Conservation (phyloP, 2,329 filamentous ascomycete genomes). For the Triangularia verruculosa region DNA sequence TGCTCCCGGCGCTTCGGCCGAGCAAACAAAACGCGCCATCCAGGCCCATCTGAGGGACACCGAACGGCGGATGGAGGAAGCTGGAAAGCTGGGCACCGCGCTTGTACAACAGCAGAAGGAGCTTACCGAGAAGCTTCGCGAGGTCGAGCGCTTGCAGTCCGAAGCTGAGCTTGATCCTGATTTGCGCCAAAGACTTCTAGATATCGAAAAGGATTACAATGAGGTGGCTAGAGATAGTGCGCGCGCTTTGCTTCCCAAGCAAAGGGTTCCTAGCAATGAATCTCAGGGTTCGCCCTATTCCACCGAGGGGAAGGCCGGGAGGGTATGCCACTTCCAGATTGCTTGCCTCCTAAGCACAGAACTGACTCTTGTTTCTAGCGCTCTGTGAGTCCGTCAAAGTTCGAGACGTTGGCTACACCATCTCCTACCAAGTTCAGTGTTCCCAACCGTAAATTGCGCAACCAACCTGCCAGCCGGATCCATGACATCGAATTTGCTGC, state of each 20-base stretch:
- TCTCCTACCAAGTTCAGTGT: slow-evolving; percentile 88
- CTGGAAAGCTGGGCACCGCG: slow-evolving; percentile 82
- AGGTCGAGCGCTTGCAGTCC: slow-evolving; percentile 74
- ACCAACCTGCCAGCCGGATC: slow-evolving; percentile 81
- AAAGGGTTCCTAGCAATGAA: slow-evolving; percentile 72
- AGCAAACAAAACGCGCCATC: slow-evolving; percentile 82
- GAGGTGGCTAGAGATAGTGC: slow-evolving; percentile 89
- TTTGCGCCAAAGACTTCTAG: slow-evolving; percentile 74
- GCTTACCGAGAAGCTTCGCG: slow-evolving; percentile 74
- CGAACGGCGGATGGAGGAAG: slow-evolving; percentile 85
- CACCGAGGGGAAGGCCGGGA: slow-evolving; percentile 50
- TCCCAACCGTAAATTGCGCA: slow-evolving; percentile 82
- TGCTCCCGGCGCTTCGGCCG: slow-evolving; percentile 73
- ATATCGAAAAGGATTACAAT: slow-evolving; percentile 93
- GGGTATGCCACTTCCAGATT: slow-evolving; percentile 43
- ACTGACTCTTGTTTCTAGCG: slow-evolving; percentile 46
- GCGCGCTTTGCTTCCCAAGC: slow-evolving; percentile 81
- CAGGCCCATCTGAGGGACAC: slow-evolving; percentile 92
- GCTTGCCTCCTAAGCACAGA: background rate
- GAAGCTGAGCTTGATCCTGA: slow-evolving; percentile 81
- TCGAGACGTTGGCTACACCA: slow-evolving; percentile 77
- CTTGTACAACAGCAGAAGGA: slow-evolving; percentile 84
- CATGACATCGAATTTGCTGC: slow-evolving; percentile 99
- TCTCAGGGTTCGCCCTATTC: slow-evolving; percentile 51
- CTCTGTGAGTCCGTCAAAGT: slow-evolving; percentile 70